Base-by-base conservation (phyloP, 495 filamentous ascomycete genomes). In the Trichoderma reesei region DNA sequence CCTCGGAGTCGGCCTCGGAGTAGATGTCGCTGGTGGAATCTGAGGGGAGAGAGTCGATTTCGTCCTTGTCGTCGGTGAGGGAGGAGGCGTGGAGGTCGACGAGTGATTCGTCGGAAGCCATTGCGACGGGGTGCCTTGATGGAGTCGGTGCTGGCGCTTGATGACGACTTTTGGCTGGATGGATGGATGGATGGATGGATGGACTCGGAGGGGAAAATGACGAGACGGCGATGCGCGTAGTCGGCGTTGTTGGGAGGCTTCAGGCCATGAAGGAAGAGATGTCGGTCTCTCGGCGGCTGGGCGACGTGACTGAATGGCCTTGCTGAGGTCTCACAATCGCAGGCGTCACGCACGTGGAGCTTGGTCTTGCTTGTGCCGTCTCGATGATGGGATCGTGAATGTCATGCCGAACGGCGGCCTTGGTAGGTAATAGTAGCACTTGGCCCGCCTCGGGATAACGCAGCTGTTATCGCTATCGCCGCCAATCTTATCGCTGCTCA, bases 11-110 rank as follows among this genome's bases (percentile, higher is more conserved):
- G n/a, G 80, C 76, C 0, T 85, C 80, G 59, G 80, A 79, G 63
- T 80, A 77, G 62, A 87, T 85, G 41, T 79, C 78, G 36, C 82
- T 78, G 67, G 84, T 88, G 41, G 86, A 82, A 65, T 86, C 83
- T 59, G 90, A 92, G 41, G 90, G 88, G 3, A 95, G 82, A 14
- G 90, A 94, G 66, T 90, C 88, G 70, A 92, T 72, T 5, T 92
- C 90, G 66, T 90, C 87, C 60, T 83, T 79, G 38, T 46, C 41
- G 18, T 46, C 66, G 75, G 73, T 70, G 10, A 74, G 65, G 34
- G 69, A 67, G 64, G 67, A 67, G 69, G 80, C 76, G 68, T 75
- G 70, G 3, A 82, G 69, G 61, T 63, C 61, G 59, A 77, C 61
- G 66, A 73, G 80, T 18, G 80, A 81, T 3, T 73, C 78, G 60